Conservation (phyloP, 2,329 filamentous ascomycete species). For the Fusarium sp. region DNA sequence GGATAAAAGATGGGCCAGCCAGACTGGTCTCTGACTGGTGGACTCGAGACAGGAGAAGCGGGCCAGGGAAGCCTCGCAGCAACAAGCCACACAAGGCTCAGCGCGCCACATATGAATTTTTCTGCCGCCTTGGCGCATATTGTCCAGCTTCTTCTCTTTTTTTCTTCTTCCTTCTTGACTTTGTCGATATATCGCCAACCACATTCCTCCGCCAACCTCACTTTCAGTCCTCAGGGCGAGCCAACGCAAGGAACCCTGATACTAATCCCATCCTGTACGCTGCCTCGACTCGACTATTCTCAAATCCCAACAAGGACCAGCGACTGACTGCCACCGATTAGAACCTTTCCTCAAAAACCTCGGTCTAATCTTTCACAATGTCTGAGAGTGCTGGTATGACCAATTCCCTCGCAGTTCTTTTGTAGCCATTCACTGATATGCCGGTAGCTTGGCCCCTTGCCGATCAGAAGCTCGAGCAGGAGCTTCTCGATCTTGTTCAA, state of each 20-base stretch:
- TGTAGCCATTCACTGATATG: constrained; percentile 24
- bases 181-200: constrained; percentile 27
- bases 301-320: neutral
- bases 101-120: constrained; percentile 39
- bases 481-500: constrained; percentile 85
- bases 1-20: constrained; percentile 33
- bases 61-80: neutral
- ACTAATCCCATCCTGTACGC: constrained; percentile 24
- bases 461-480: constrained; percentile 78
- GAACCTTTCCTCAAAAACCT: constrained; percentile 25
- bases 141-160: constrained; percentile 30
- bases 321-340: constrained; percentile 23
- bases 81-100: constrained; percentile 31
- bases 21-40: neutral
- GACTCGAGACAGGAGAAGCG: neutral
- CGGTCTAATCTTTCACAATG: constrained; percentile 32
- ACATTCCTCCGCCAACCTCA: constrained; percentile 20
- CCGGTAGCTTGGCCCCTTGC: constrained; percentile 73
- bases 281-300: neutral
- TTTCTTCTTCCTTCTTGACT: constrained; percentile 22
- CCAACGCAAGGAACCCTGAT: constrained; percentile 70
- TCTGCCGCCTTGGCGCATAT: constrained; percentile 26
- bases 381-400: constrained; percentile 43
- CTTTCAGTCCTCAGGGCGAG: constrained; percentile 59
- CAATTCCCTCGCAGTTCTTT: neutral